These are phyloP conservation scores for Kickxella alabastrina DNA, from an alignment of 192 early-diverging fungal genomes.

Conservation along the genomic window DNA sequence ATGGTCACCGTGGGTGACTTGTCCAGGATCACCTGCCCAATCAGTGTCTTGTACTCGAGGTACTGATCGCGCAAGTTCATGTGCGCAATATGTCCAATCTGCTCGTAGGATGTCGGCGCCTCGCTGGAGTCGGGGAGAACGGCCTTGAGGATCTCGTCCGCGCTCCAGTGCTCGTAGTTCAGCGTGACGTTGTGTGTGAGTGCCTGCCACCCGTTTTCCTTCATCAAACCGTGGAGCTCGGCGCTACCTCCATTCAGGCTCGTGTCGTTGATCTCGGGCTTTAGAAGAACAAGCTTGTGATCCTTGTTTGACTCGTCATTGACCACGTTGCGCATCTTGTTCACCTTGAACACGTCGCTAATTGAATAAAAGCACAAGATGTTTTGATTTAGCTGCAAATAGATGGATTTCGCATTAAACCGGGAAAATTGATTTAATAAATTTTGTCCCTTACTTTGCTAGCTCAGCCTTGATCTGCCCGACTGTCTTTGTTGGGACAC, in stretches of 20 bases:
- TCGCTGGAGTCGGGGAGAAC: constrained; percentile 80
- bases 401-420: too few species aligned
- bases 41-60: constrained; percentile 82
- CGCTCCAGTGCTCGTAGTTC: constrained; percentile 85
- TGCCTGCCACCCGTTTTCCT: constrained; percentile 19
- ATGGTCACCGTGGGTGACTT: constrained; percentile 85
- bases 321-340: constrained; percentile 64
- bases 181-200: constrained; percentile 57
- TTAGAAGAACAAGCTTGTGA: constrained; percentile 52
- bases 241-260: constrained; percentile 23
- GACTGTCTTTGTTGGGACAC: constrained; percentile 59
- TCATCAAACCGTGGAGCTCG: background rate
- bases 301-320: constrained; percentile 39
- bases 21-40: constrained; percentile 94
- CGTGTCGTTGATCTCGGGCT: constrained; percentile 34
- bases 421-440: too few species aligned
- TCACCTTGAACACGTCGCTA: constrained; percentile 60
- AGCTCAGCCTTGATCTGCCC: constrained; percentile 51
- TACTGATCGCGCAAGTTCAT: constrained; percentile 92
- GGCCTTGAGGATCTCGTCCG: constrained; percentile 87
- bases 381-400: too few species aligned
- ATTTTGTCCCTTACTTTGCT: too few species aligned
- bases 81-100: constrained; percentile 94
- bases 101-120: constrained; percentile 80
- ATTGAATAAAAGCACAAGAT: background rate